These are phyloP conservation scores for Fusarium succisae DNA, from an alignment of 2,329 filamentous ascomycete species.

Conservation along the genomic window DNA sequence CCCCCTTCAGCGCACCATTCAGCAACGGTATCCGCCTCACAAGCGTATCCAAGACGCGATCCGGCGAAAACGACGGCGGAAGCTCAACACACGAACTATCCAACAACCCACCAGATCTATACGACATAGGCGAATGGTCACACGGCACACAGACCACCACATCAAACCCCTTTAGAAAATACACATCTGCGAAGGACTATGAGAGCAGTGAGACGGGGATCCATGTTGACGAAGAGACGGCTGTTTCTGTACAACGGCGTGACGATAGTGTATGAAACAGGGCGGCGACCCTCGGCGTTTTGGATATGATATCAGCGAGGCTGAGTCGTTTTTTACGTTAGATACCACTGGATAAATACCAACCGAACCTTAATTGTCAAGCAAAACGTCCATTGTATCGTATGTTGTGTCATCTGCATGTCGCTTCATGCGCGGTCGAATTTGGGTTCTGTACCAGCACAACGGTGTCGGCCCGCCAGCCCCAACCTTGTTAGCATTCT, in stretches of 20 bases:
- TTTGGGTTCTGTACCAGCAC: background rate
- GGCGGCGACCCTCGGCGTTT: constrained; percentile 30
- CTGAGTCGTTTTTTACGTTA: background rate
- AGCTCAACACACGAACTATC: constrained; percentile 30
- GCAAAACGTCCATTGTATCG: background rate
- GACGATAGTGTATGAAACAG: constrained; percentile 21
- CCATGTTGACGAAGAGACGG: constrained; percentile 22
- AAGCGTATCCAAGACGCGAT: constrained; percentile 17
- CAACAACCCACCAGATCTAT: constrained; percentile 13
- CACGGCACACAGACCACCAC: constrained; percentile 19
- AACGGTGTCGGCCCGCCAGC: constrained; percentile 7
- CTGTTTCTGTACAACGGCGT: constrained; percentile 14
- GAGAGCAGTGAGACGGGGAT: constrained; percentile 17
- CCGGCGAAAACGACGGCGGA: constrained; percentile 16
- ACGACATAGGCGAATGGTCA: constrained; percentile 24
- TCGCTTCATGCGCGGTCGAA: background rate
- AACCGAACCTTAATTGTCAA: background rate
- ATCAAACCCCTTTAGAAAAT: constrained; percentile 31
- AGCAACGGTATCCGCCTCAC: constrained; percentile 31
- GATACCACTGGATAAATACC: constrained; percentile 27
- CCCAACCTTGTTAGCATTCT: background rate
- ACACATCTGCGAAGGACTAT: constrained; percentile 26
- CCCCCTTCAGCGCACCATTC: constrained; percentile 14
- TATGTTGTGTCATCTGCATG: background rate
- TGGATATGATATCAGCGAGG: constrained; percentile 1